Base-by-base conservation (phyloP, 2,329 filamentous ascomycete species). In the Colletotrichum eremochloae region DNA sequence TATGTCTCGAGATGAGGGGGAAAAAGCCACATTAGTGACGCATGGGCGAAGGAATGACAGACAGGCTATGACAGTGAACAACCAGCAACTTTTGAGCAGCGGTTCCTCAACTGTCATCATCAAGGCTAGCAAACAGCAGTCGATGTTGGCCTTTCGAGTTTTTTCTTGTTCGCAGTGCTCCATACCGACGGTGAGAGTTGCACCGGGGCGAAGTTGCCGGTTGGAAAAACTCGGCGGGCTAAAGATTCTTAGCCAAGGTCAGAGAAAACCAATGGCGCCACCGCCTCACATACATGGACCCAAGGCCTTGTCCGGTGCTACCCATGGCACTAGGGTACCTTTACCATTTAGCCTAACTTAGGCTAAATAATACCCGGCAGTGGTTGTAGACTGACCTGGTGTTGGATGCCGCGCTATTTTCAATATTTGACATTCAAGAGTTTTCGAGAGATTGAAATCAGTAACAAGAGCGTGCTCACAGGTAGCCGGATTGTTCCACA, bases 291-390 rank as follows among this genome's bases (percentile, higher is more conserved):
- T 48, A 48, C 60, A 64, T 56, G 44, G 38, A 63, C 48, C 46
- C 44, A 53, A 60, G 44, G 57, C 50, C 24, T 36, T 67, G 63
- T 33, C 42, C 55, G 18, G 56, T 50, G 55, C 46, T 24, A 48
- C 50, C 64, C 65, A 58, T 62, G 64, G 24, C 42, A 58, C 33
- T 69, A 48, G 29, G n/a, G 48, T 31, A 69, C 69, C 69, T 62
- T 52, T 64, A 15, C 66, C 66, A 70, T 72, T 72, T 72, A 72
- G 66, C 66, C 69, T 61, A 15, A 69, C 29, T 56, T 42, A 69
- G 69, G 69, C 66, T 72, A 64, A 72, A 64, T 42, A 18, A 18
- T 18, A 48, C 69, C 52, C 53, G 55, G 66, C 58, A 56, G 60
- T 64, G 31, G 33, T 24, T 46, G 55, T 44, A 29, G 36, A 18